Base-by-base conservation (phyloP, 2,329 filamentous ascomycete genomes). In the Fusarium protoensiforme region DNA sequence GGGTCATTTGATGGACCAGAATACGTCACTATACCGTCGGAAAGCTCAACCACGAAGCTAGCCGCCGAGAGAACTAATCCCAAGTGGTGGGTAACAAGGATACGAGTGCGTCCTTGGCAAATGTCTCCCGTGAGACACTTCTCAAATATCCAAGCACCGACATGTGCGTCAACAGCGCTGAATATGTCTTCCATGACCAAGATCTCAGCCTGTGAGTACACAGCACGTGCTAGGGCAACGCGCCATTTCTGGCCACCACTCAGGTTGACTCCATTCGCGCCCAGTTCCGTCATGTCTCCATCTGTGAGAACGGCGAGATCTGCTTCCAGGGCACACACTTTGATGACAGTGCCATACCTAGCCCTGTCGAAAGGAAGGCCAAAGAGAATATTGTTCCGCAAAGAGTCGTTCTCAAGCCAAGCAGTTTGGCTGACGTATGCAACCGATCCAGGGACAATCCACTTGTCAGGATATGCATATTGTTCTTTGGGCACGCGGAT, bases 231-330 rank as follows among this genome's bases (percentile, higher is more conserved):
- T 70, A 96, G 91, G 0, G 92, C 93, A 29, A 96, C 87, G 57
- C 94, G 89, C 92, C 93, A 95, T 78, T 93, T 91, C 81, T 97
- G 94, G 0, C 94, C 94, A 70, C 94, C 94, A 71, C 92, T 94
- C 10, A 96, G 84, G 75, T 95, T 95, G 76, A 96, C 93, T 6
- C 94, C 94, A 68, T 95, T 95, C 1, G 93, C 92, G 9, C 94
- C 94, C 61, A 96, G 93, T 75, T 95, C 92, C 0, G 94, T 96
- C 39, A 88, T 81, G 74, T 96, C 93, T 2, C 93, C 93, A 77
- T 95, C 92, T 0, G 88, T 84, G 7, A 96, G 86, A 85, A 93
- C 93, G 11, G 91, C 88, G 27, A 96, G 83, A 75, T 97, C 94
- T 77, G 93, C 93, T 51, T 87, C 86, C 27, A 96, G 79, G 0